These are phyloP conservation scores for Penicillium cosmopolitanum DNA, from an alignment of 495 filamentous ascomycete species.

Conservation along the genomic window DNA sequence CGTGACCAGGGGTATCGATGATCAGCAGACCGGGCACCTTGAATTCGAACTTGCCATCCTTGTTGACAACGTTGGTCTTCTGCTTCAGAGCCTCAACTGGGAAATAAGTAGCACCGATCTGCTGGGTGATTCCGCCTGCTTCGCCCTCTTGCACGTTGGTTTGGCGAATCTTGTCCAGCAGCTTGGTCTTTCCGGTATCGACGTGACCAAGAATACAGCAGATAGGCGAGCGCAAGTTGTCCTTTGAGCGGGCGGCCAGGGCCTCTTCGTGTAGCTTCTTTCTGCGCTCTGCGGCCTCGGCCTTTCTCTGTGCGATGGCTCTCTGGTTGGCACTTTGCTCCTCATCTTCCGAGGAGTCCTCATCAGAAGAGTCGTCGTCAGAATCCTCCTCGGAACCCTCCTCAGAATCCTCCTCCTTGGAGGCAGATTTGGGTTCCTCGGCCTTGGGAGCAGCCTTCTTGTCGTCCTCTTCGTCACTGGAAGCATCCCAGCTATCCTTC, in stretches of 20 bases:
- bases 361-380: conserved; percentile 56
- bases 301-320: conserved; percentile 76
- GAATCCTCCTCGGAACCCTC: conserved; percentile 46
- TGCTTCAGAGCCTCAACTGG: conserved; percentile 88
- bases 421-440: conserved; percentile 18
- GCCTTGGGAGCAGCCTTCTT: not conserved
- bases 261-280: conserved; percentile 90
- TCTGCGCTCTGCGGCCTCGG: conserved; percentile 86
- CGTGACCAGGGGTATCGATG: conserved; percentile 99
- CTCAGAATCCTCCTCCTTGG: conserved; percentile 28
- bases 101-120: conserved; percentile 99
- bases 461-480: conserved; percentile 63
- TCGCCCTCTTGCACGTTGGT: conserved; percentile 99
- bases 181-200: conserved; percentile 99
- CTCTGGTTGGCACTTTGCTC: conserved; percentile 65
- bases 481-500: conserved; percentile 95
- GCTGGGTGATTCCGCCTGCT: conserved; percentile 99
- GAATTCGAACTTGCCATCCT: conserved; percentile 89
- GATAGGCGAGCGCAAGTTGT: conserved; percentile 95
- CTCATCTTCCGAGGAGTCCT: conserved; percentile 69
- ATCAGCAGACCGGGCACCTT: conserved; percentile 96
- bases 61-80: conserved; percentile 93
- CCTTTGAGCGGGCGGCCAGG: conserved; percentile 86
- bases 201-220: conserved; percentile 99
- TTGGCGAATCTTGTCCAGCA: conserved; percentile 97